Base-by-base conservation (phyloP, 1,139 yeast genomes). In the Hyphopichia buzzinii region DNA sequence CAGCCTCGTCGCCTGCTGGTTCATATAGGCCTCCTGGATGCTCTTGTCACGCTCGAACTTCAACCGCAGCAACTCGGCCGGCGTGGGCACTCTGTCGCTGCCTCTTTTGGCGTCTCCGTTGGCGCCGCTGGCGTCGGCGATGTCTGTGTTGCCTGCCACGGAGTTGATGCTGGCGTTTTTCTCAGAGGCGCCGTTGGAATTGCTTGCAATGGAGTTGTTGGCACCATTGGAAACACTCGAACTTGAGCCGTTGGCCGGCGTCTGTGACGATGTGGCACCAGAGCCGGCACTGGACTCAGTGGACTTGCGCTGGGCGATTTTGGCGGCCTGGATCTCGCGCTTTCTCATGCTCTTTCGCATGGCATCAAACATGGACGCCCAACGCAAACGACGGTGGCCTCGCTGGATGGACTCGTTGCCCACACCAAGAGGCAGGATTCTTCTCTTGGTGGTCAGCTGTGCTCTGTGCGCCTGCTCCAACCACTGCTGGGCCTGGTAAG, bases 311-410 rank as follows among this genome's bases (percentile, higher is more conserved):
- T 60, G 62, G 35, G 54, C 58, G 34, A 61, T 46, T 44, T 70
- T 69, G 3, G 74, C 65, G 3, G 55, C 47, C 2, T 65, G 64
- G 26, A 59, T 59, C 57, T 92, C 98, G 33, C 97, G 74, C 55
- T 88, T 90, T 47, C 87, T 79, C 84, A 90, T 88, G 44, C 84
- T 73, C 60, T 89, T 90, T 40, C 97, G 72, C 67, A 92, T 84
- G 1, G 96, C 97, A 56, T 94, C 98, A 67, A 92, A 87, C 88
- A 92, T 84, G 34, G 96, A 85, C 0, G 96, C 96, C 97, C 58
- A 94, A 41, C 97, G 73, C 40, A 92, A 67, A 37, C 95, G 72
- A 41, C 87, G 68, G 54, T 92, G 96, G 14, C 97, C 98, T 48
- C 97, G 70, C 60, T 90, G 97, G 34, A 89, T 84, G 0, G 95